Evolutionary conservation across 169 alveolate species (phyloP).

Genomic region (Eimeria praecox): DNA sequence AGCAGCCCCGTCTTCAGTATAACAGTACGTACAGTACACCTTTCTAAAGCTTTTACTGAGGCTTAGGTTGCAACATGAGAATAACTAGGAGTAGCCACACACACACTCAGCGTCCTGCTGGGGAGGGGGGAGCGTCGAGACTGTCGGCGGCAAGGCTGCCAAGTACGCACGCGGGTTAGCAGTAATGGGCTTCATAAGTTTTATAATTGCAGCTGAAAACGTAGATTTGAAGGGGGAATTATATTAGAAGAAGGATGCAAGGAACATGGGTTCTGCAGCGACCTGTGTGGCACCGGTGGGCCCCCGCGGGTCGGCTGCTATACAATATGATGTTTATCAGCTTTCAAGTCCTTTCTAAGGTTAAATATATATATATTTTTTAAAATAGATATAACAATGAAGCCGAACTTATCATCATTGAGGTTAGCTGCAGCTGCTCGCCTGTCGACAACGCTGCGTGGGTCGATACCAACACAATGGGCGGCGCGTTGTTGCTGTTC

Average conservation of each 20-base stretch:
- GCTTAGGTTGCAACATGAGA: too few relatives aligned
- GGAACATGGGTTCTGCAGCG: background rate
- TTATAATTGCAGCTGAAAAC: background rate
- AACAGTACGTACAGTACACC: too few relatives aligned
- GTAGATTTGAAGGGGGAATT: background rate
- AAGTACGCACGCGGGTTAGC: background rate
- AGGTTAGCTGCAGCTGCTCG: background rate
- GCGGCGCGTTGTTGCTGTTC: background rate
- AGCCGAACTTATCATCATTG: background rate
- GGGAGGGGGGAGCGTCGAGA: too few relatives aligned
- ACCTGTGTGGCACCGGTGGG: background rate
- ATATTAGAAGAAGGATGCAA: background rate
- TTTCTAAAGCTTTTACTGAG: too few relatives aligned
- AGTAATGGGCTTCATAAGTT: background rate
- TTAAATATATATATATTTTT: background rate
- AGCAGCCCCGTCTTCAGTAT: too few relatives aligned
- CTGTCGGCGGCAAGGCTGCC: background rate
- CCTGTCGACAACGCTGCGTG: constrained; percentile 23
- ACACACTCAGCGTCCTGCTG: too few relatives aligned
- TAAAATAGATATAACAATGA: background rate
- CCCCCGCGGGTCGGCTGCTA: constrained; percentile 11
- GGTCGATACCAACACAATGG: background rate
- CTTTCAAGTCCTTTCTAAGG: too few relatives aligned
- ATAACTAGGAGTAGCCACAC: background rate
- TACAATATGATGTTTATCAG: background rate